Percentiles rank a stretch among this genome's conserved stretches.
phyloP scores from a whole-genome alignment of 257 asterid species.

The Gentiana straminea region DNA sequence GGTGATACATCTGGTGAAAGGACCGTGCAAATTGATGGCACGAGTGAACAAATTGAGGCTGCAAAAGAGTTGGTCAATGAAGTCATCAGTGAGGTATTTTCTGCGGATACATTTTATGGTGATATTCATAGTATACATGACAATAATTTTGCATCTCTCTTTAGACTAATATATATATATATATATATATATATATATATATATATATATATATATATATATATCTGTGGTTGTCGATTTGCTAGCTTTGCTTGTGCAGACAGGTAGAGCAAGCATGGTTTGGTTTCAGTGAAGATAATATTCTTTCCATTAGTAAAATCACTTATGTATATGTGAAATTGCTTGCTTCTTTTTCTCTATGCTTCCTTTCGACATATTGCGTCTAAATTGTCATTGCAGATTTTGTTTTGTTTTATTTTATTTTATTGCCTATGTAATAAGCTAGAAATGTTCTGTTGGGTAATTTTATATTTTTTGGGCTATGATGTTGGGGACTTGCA shows the following conservation, averaged over 20 bases:
- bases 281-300: not conserved
- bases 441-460: too few species aligned
- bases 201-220: too few species aligned
- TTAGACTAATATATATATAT: too few species aligned
- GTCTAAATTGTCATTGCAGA: not conserved
- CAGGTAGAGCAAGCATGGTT: not conserved
- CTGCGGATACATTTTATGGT: not conserved
- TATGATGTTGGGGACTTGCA: too few species aligned
- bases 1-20: slow-evolving; percentile 83
- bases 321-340: not conserved
- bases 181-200: too few species aligned
- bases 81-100: slow-evolving; percentile 89
- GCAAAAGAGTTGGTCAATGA: slow-evolving; percentile 73
- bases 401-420: not conserved
- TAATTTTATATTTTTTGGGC: too few species aligned
- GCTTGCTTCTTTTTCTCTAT: too few species aligned
- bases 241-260: not conserved
- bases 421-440: not conserved
- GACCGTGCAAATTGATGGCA: slow-evolving; percentile 85
- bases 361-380: not conserved
- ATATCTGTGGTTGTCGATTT: too few species aligned
- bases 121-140: not conserved
- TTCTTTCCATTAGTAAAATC: not conserved
- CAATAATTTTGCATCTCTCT: too few species aligned
- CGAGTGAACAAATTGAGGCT: slow-evolving; percentile 77